Percentiles rank a stretch among this genome's conserved stretches.
phyloP scores from a whole-genome alignment of 179 eudicot genomes.

The Corrigiola litoralis region DNA sequence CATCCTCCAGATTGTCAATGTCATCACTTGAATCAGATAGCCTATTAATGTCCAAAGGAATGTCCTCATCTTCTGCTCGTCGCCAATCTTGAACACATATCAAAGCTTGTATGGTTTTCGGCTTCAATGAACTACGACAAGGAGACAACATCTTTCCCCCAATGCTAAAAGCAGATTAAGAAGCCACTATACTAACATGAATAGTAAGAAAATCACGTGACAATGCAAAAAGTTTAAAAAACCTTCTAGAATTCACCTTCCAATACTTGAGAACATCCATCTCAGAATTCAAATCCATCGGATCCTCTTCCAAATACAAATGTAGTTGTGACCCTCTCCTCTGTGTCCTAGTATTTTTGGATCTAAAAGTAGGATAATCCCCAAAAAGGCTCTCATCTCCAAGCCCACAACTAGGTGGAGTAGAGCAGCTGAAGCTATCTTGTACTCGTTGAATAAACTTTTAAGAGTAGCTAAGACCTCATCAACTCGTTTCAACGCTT shows the following conservation, averaged over 20 bases:
- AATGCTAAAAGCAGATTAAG: neutral
- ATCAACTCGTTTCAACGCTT: neutral
- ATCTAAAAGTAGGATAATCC: neutral
- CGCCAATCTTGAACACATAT: neutral
- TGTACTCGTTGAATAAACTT: conserved; percentile 1
- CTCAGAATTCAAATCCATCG: neutral
- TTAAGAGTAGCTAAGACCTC: neutral
- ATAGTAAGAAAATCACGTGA: conserved; percentile 1
- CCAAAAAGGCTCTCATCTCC: neutral
- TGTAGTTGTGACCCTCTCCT: neutral
- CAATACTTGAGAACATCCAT: neutral
- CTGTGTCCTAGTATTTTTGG: neutral
- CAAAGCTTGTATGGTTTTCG: neutral
- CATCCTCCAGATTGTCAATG: too few relatives aligned
- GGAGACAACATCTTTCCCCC: neutral
- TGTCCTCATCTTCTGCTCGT: neutral
- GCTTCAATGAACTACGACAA: neutral
- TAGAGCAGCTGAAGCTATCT: neutral
- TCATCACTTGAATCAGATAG: too few relatives aligned
- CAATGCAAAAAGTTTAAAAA: neutral
- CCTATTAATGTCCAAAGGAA: too few relatives aligned
- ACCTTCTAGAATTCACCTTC: neutral
- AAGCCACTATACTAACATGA: neutral
- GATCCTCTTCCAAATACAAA: neutral
- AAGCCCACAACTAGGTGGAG: neutral